Evolutionary conservation across 176 grass and related monocot species (phyloP), one percentile per base, ranked within the genome.

Genomic region (Ensete glaucum): DNA sequence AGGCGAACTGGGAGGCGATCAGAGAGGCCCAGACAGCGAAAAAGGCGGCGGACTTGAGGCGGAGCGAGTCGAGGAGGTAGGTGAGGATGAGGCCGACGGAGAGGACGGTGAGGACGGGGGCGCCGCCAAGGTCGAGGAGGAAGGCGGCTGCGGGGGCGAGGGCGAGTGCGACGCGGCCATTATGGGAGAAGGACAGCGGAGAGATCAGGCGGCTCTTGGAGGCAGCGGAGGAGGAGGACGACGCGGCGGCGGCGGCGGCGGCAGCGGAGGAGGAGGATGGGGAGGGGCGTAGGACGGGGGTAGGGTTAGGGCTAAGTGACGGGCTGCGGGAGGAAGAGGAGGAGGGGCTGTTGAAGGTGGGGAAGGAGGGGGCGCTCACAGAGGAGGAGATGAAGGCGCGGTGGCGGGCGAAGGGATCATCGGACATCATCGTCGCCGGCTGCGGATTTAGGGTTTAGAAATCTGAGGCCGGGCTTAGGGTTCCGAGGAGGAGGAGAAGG

Each of bases 41-140:
- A 78, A 99, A 99, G 11, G 95, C 79, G 52, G 77, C 90, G 67
- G 88, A 76, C 5, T 81, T 85, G 49, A 89, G 72, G 57, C 62
- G 77, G 50, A 93, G 84, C 5, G 95, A 87, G 78, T 98, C 90
- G 54, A 98, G 87, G 73, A 93, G 83, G 77, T 98, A 98, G 1
- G 95, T 84, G 2, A 80, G 79, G 2, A 84, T 81, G 68, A 97
- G 94, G 22, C 94, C 90, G 50, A 93, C 8, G 50, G 90, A 70
- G 74, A 97, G 85, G 62, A 89, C 82, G 53, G 86, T 86, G 75
- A 97, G 82, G 65, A 97, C 94, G 34, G 90, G 83, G 52, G 80
- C 48, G 16, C 90, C 94, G 9, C 94, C 94, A 12, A 97, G 79
- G 86, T 97, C 94, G 27, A 97, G 94, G 22, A 97, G 88, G 78